Conservation (phyloP, 2,329 filamentous ascomycete genomes). For the Westerdykella sp. region DNA sequence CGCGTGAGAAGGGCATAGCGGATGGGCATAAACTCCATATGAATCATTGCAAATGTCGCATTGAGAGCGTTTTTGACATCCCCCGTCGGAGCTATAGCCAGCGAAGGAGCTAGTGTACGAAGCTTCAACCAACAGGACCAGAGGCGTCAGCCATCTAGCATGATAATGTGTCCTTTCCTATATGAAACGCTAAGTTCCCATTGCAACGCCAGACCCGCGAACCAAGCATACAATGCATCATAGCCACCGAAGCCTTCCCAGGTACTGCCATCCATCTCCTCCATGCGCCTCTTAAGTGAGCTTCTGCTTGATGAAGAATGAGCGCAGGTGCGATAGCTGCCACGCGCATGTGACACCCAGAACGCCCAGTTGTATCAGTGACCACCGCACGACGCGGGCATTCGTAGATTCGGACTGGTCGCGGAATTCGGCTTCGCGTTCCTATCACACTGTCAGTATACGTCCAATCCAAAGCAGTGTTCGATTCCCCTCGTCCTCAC, state of each 20-base stretch:
- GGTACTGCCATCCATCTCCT: background rate
- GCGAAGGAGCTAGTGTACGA: background rate
- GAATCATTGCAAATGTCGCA: no score
- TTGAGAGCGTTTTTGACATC: no score
- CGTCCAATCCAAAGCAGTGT: constrained; percentile 1
- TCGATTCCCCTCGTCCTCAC: background rate
- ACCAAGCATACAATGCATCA: background rate
- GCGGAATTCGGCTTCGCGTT: constrained; percentile 95
- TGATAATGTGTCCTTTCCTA: background rate
- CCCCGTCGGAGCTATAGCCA: no score
- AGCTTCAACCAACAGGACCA: background rate
- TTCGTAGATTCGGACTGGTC: constrained; percentile 96
- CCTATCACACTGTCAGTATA: constrained; percentile 47
- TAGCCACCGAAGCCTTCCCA: background rate
- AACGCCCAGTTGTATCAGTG: constrained; percentile 79
- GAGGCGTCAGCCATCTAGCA: background rate
- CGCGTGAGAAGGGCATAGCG: no score
- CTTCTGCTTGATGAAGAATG: constrained; percentile 99
- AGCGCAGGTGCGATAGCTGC: constrained; percentile 91
- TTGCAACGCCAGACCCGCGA: background rate
- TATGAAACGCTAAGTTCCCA: background rate
- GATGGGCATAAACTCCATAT: no score
- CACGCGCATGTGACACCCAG: constrained; percentile 86
- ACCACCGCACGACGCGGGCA: constrained; percentile 86
- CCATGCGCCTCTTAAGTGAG: constrained; percentile 57